Conservation (phyloP, 164 flowering plant genomes). For the Paratinospora sagittata region DNA sequence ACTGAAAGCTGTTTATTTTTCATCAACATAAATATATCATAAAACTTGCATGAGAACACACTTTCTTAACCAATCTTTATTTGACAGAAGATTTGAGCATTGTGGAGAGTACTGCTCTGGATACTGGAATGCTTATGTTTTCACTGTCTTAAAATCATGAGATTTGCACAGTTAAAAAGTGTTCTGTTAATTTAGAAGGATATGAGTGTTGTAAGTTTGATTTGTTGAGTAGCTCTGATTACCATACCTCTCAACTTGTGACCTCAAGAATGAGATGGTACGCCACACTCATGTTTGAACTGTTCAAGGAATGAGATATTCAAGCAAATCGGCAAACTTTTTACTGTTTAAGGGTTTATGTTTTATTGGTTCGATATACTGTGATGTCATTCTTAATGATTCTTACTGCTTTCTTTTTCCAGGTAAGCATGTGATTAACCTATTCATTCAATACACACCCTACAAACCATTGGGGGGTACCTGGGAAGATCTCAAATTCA, state of each 20-base stretch:
- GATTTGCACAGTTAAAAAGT: neutral
- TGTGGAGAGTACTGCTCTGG: neutral
- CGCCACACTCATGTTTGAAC: neutral
- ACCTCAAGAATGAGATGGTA: neutral
- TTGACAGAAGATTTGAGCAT: neutral
- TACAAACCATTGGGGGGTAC: conserved; percentile 73
- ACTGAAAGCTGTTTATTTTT: neutral
- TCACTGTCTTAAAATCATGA: neutral
- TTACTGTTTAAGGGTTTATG: neutral
- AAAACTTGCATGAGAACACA: neutral
- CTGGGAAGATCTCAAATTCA: conserved; percentile 73
- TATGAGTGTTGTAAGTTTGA: neutral
- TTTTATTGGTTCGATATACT: neutral
- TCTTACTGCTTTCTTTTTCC: conserved; percentile 5
- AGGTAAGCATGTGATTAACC: conserved; percentile 93
- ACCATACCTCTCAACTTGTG: neutral
- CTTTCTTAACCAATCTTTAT: neutral
- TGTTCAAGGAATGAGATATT: neutral
- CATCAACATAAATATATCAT: neutral
- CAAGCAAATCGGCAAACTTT: neutral
- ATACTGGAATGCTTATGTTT: neutral
- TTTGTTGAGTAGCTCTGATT: neutral
- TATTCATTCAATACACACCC: conserved; percentile 92
- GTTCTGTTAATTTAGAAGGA: neutral
- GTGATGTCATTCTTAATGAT: neutral